Conservation (phyloP, 306 rosid species). For the Alnus rubra region DNA sequence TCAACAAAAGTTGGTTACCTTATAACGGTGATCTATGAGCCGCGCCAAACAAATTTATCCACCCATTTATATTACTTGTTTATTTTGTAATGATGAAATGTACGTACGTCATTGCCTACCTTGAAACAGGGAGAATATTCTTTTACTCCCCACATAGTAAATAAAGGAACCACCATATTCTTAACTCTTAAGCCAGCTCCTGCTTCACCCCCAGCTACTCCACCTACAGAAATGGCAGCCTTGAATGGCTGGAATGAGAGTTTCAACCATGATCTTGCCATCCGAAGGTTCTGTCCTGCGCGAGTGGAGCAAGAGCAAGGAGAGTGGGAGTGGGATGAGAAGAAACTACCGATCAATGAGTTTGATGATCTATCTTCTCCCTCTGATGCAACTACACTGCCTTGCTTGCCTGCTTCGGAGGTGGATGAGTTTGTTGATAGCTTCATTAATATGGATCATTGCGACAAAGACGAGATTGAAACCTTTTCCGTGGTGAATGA, state of each 20-base stretch:
- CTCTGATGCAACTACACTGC: slow-evolving; percentile 36
- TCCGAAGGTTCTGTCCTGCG: slow-evolving; percentile 71
- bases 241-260: slow-evolving; percentile 43
- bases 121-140: slow-evolving; percentile 27
- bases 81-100: too few relatives aligned
- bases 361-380: slow-evolving; percentile 24
- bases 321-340: slow-evolving; percentile 40
- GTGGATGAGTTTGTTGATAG: slow-evolving; percentile 76
- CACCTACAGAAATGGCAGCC: slow-evolving; percentile 43
- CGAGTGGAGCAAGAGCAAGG: slow-evolving; percentile 64
- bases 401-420: slow-evolving; percentile 60
- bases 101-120: background rate
- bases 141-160: slow-evolving; percentile 1
- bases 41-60: too few relatives aligned
- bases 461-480: slow-evolving; percentile 28
- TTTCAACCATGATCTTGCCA: slow-evolving; percentile 56
- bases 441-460: slow-evolving; percentile 69
- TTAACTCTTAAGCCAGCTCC: slow-evolving; percentile 4
- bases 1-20: too few relatives aligned
- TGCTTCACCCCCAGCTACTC: slow-evolving; percentile 16
- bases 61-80: too few relatives aligned
- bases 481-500: slow-evolving; percentile 35
- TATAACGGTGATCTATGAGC: too few relatives aligned
- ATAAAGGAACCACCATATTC: slow-evolving; percentile 19
- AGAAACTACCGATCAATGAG: slow-evolving; percentile 7